A percentile compares a stretch with the other conserved stretches of the same genome.
Evolutionary conservation across 2,329 filamentous ascomycete species (phyloP).

Genomic region (Alternaria conjuncta): DNA sequence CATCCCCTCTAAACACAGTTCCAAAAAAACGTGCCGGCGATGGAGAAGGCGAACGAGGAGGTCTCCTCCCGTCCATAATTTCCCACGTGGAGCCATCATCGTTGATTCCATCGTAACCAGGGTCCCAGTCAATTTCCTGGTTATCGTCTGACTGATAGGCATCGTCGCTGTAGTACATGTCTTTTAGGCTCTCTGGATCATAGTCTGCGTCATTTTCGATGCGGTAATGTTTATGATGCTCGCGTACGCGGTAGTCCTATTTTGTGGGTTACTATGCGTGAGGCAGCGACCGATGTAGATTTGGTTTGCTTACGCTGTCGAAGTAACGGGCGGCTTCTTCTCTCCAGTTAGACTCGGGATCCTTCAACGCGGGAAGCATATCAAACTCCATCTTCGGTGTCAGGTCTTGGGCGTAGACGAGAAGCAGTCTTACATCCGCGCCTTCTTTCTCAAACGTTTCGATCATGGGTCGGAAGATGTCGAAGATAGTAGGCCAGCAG

Average conservation of each 20-base stretch:
- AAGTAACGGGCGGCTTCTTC: neutral
- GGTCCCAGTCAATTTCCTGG: no score
- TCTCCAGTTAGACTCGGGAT: neutral
- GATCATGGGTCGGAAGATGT: neutral
- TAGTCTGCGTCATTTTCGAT: neutral
- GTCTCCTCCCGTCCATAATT: no score
- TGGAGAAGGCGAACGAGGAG: no score
- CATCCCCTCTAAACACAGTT: neutral
- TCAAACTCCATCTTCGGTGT: neutral
- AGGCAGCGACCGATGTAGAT: neutral
- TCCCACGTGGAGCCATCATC: no score
- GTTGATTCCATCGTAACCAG: no score
- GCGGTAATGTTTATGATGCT: neutral
- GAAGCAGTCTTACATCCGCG: neutral
- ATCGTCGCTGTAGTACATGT: neutral
- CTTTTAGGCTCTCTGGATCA: no score
- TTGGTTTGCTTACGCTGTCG: neutral
- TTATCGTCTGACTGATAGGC: neutral
- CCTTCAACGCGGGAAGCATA: neutral
- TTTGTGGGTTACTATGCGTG: neutral
- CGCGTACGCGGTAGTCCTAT: neutral
- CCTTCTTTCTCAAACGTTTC: neutral
- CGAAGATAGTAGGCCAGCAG: neutral
- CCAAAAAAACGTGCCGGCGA: neutral
- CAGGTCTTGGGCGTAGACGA: neutral